These are phyloP conservation scores for Fraxinus pennsylvanica DNA, from an alignment of 257 asterid genomes.

Conservation along the genomic window DNA sequence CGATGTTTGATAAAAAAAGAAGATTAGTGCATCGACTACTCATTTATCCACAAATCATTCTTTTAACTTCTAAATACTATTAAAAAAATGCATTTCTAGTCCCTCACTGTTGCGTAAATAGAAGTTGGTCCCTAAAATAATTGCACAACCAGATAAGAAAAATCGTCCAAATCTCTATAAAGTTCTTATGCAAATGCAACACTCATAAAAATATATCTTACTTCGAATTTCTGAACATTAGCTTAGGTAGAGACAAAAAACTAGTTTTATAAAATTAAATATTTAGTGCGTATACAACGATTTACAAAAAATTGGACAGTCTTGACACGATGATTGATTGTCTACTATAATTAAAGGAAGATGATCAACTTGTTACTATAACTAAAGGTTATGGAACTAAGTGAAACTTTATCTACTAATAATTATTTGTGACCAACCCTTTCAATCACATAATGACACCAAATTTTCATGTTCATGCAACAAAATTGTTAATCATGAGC, in stretches of 20 bases:
- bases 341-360: not conserved
- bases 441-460: not conserved
- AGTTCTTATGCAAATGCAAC: too few species aligned
- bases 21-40: not conserved
- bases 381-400: not conserved
- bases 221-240: not conserved
- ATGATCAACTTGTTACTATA: not conserved
- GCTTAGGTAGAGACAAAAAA: too few species aligned
- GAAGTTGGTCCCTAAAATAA: not conserved
- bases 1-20: not conserved
- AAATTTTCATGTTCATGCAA: conserved; percentile 13
- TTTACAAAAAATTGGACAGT: not conserved
- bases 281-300: too few species aligned
- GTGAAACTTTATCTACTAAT: not conserved
- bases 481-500: conserved; percentile 22
- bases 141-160: too few species aligned
- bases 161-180: too few species aligned
- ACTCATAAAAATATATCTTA: not conserved
- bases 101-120: conserved; percentile 12
- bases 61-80: not conserved
- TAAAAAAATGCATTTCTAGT: conserved; percentile 19
- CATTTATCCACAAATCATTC: not conserved
- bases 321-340: not conserved
- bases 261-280: too few species aligned
- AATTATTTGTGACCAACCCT: not conserved